Percentiles rank a stretch among this genome's conserved stretches.
phyloP scores from a whole-genome alignment of 2,329 filamentous ascomycete species.

The Cladophialophora carrionii region DNA sequence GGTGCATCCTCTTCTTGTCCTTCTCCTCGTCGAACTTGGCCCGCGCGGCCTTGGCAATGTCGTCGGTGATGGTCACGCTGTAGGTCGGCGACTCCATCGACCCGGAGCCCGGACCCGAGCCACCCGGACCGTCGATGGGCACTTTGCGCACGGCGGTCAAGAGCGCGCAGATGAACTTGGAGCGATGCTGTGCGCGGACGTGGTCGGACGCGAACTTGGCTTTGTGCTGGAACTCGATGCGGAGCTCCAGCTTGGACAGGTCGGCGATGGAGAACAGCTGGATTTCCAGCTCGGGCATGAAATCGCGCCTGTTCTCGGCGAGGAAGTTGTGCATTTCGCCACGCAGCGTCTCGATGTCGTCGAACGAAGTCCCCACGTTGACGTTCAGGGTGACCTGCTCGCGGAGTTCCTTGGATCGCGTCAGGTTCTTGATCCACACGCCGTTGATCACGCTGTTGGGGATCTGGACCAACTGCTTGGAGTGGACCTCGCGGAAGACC shows the following conservation, averaged over 20 bases:
- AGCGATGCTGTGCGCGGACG: slow-evolving; percentile 27
- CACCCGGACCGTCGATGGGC: slow-evolving; percentile 28
- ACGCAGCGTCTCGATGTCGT: slow-evolving; percentile 42
- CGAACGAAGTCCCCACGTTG: slow-evolving; percentile 40
- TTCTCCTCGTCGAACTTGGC: slow-evolving; percentile 20
- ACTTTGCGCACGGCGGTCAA: slow-evolving; percentile 31
- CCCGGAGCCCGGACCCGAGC: slow-evolving; percentile 14
- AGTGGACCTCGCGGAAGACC: slow-evolving; percentile 44
- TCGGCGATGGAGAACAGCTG: slow-evolving; percentile 41
- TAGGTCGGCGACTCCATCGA: slow-evolving; percentile 25
- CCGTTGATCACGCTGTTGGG: slow-evolving; percentile 45
- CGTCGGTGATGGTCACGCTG: slow-evolving; percentile 26
- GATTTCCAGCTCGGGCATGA: slow-evolving; percentile 41
- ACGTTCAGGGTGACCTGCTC: slow-evolving; percentile 42
- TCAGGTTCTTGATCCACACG: slow-evolving; percentile 47
- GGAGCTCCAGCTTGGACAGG: slow-evolving; percentile 41
- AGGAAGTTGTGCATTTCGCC: slow-evolving; percentile 42
- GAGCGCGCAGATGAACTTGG: slow-evolving; percentile 33
- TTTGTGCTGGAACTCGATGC: slow-evolving; percentile 44
- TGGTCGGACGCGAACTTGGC: slow-evolving; percentile 10
- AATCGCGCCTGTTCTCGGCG: slow-evolving; percentile 45
- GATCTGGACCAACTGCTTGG: slow-evolving; percentile 42
- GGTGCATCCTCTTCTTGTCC: slow-evolving; percentile 27
- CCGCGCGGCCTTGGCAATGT: slow-evolving; percentile 20
- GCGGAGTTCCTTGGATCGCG: slow-evolving; percentile 44